phyloP scores from a whole-genome alignment of 1,284 basidiomycete species.

The Sparassis latifolia region DNA sequence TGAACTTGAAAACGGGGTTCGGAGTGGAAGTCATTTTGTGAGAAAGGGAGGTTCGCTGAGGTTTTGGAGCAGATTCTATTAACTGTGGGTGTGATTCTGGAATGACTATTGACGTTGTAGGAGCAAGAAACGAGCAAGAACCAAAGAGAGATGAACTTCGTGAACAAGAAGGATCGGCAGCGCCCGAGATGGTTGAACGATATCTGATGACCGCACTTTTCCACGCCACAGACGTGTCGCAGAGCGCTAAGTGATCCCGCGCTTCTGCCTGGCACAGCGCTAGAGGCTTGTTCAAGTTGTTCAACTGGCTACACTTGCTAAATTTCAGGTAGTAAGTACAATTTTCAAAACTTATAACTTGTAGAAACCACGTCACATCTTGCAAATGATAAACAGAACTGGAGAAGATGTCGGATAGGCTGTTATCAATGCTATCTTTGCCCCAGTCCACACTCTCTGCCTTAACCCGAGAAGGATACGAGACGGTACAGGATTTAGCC shows the following conservation, averaged over 20 bases:
- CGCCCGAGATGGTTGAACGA: slow-evolving; percentile 3
- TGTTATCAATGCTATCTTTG: slow-evolving; percentile 32
- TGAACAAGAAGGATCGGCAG: slow-evolving; percentile 1
- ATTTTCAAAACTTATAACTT: too few relatives aligned
- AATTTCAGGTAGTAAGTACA: too few relatives aligned
- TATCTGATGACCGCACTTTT: slow-evolving; percentile 3
- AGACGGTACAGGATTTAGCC: slow-evolving; percentile 40
- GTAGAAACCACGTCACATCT: too few relatives aligned
- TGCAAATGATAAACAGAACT: too few relatives aligned
- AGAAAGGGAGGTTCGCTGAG: slow-evolving; percentile 1
- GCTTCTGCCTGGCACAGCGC: too few relatives aligned
- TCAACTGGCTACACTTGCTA: too few relatives aligned
- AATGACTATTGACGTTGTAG: slow-evolving; percentile 5
- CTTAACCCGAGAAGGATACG: slow-evolving; percentile 43
- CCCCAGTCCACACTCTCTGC: slow-evolving; percentile 33
- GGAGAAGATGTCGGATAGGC: slow-evolving; percentile 19
- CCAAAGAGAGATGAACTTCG: slow-evolving; percentile 17
- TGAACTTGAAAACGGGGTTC: slow-evolving; percentile 29
- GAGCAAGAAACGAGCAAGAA: slow-evolving; percentile 18
- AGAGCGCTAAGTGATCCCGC: too few relatives aligned
- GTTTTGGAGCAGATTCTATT: slow-evolving; percentile 8
- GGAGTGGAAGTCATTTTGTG: slow-evolving; percentile 15
- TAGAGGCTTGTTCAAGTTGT: too few relatives aligned
- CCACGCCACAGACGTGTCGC: slow-evolving; percentile 20
- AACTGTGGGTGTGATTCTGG: background rate